A percentile compares a stretch with the other conserved stretches of the same genome.
Conservation (phyloP, 331 rosid species). For the Pyracantha coccinea region DNA sequence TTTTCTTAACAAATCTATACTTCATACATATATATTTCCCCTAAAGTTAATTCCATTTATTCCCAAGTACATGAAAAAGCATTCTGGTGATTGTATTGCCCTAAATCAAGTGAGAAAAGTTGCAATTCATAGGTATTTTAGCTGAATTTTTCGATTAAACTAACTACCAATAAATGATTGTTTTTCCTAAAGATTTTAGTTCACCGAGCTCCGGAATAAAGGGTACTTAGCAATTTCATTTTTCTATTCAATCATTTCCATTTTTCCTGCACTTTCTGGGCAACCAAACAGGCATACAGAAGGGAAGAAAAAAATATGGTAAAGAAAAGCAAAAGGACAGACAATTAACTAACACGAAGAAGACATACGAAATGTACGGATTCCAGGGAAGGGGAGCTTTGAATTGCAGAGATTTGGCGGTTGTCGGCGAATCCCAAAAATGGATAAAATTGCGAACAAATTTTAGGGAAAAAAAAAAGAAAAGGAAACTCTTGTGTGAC, state of each 20-base stretch:
- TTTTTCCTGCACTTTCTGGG: background rate
- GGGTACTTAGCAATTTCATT: background rate
- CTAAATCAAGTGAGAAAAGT: background rate
- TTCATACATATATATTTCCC: background rate
- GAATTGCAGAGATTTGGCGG: constrained; percentile 12
- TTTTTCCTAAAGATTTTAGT: background rate
- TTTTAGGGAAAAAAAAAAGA: background rate
- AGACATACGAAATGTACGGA: constrained; percentile 4
- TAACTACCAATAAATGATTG: background rate
- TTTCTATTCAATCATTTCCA: background rate
- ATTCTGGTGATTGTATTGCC: background rate
- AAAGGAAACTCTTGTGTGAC: too few relatives aligned
- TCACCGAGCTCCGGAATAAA: background rate
- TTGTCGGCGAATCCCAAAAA: constrained; percentile 12
- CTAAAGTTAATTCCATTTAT: background rate
- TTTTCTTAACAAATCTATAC: background rate
- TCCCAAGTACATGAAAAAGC: background rate
- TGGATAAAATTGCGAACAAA: background rate
- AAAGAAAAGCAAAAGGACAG: background rate
- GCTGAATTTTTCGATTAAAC: background rate
- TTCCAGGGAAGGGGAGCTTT: background rate
- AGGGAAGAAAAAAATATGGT: background rate
- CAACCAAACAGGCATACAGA: background rate
- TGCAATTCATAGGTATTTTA: background rate
- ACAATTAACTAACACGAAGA: background rate